Evolutionary conservation across 1,284 basidiomycete genomes (phyloP).

Genomic region (Ceratobasidium sp.): DNA sequence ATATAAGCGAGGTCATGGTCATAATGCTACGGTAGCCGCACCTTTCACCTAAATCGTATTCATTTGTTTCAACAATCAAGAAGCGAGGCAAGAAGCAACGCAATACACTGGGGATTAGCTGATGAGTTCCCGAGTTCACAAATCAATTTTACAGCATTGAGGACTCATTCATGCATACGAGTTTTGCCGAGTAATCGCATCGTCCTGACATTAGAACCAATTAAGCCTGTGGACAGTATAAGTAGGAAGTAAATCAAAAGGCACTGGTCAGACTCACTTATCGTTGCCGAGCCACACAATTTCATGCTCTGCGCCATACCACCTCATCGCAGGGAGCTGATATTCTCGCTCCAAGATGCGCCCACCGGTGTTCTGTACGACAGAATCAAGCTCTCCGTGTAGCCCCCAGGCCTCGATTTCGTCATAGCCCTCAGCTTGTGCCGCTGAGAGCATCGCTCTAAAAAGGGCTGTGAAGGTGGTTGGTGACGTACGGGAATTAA

Average conservation of each 20-base stretch:
- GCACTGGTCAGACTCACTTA: constrained; percentile 57
- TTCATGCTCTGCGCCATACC: constrained; percentile 66
- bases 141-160: too few species aligned
- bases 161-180: too few species aligned
- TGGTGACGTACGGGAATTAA: constrained; percentile 63
- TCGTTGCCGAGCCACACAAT: constrained; percentile 72
- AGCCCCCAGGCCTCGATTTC: constrained; percentile 72
- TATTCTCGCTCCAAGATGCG: constrained; percentile 61
- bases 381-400: constrained; percentile 57
- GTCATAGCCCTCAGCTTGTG: constrained; percentile 60
- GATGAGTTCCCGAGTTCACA: too few species aligned
- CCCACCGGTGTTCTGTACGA: constrained; percentile 61
- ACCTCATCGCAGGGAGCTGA: constrained; percentile 69
- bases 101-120: too few species aligned
- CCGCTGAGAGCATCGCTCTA: constrained; percentile 60
- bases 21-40: too few species aligned
- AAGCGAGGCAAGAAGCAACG: too few species aligned
- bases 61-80: too few species aligned
- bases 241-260: background rate
- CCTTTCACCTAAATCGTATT: too few species aligned
- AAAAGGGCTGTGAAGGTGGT: constrained; percentile 63
- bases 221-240: too few species aligned
- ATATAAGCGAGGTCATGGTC: too few species aligned
- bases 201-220: too few species aligned
- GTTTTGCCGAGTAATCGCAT: too few species aligned